Percentiles rank a stretch among this genome's conserved stretches.
Conservation (phyloP, 164 flowering plant species). For the Magnolia officinalis region DNA sequence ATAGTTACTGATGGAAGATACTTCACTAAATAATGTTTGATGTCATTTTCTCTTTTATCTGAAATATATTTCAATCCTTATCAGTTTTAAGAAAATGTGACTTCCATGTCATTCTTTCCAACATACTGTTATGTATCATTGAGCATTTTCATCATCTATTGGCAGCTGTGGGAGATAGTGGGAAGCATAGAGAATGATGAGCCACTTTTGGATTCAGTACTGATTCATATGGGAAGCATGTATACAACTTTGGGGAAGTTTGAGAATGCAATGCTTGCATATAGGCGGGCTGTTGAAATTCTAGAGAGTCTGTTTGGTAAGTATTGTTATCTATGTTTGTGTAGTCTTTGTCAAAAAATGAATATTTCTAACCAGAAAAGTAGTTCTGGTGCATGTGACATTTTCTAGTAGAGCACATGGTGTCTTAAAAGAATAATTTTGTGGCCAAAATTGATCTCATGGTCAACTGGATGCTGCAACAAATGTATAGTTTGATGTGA, state of each 20-base stretch:
- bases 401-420: too few species aligned
- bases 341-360: not conserved
- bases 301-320: constrained; percentile 63
- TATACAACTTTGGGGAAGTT: constrained; percentile 58
- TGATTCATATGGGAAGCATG: constrained; percentile 91
- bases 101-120: not conserved
- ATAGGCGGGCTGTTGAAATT: constrained; percentile 50
- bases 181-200: constrained; percentile 44
- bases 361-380: not conserved
- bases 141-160: not conserved
- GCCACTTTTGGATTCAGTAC: constrained; percentile 61
- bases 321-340: constrained; percentile 1
- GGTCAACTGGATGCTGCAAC: too few species aligned
- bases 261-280: constrained; percentile 47
- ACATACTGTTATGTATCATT: not conserved
- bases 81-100: not conserved
- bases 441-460: too few species aligned
- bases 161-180: constrained; percentile 57
- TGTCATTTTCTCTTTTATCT: not conserved
- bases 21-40: too few species aligned
- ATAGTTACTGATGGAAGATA: too few species aligned
- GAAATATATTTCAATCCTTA: not conserved
- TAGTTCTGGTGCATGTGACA: not conserved
- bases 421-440: too few species aligned
- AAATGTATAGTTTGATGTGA: too few species aligned